Conservation (phyloP, 2,329 filamentous ascomycete species). For the Peltaster fructicola region DNA sequence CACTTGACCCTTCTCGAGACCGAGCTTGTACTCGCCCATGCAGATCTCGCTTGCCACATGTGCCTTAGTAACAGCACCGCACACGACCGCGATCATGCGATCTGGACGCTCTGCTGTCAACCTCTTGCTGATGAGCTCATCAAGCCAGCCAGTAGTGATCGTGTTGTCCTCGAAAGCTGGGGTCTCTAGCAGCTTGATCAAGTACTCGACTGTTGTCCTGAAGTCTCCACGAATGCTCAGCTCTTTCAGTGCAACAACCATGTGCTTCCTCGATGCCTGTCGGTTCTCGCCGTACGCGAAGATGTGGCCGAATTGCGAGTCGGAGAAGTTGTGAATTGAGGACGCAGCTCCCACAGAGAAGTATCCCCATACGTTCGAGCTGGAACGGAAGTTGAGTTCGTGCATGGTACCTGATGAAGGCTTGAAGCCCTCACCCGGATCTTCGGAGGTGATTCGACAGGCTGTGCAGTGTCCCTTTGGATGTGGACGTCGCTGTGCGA, state of each 20-base stretch:
- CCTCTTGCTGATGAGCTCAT: constrained; percentile 96
- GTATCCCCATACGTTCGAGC: constrained; percentile 99
- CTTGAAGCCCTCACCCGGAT: constrained; percentile 98
- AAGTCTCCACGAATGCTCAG: constrained; percentile 99
- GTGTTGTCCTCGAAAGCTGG: constrained; percentile 98
- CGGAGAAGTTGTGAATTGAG: constrained; percentile 97
- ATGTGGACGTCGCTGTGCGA: constrained; percentile 73
- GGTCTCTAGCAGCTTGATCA: constrained; percentile 96
- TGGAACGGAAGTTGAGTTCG: constrained; percentile 96
- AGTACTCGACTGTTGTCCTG: constrained; percentile 92
- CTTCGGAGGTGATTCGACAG: constrained; percentile 97
- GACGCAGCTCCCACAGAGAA: constrained; percentile 95
- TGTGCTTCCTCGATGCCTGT: constrained; percentile 90
- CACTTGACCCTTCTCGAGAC: constrained; percentile 92
- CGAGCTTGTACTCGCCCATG: constrained; percentile 68
- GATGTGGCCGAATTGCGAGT: constrained; percentile 97
- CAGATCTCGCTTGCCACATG: constrained; percentile 86
- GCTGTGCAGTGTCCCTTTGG: constrained; percentile 96
- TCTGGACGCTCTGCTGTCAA: constrained; percentile 92
- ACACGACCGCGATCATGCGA: constrained; percentile 81
- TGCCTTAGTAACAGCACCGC: constrained; percentile 85
- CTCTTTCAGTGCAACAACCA: constrained; percentile 97
- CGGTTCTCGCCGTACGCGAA: constrained; percentile 98
- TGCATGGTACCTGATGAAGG: constrained; percentile 98
- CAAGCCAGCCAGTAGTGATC: constrained; percentile 96